Conservation (phyloP, 495 filamentous ascomycete genomes). For the Neohortaea acidophila region DNA sequence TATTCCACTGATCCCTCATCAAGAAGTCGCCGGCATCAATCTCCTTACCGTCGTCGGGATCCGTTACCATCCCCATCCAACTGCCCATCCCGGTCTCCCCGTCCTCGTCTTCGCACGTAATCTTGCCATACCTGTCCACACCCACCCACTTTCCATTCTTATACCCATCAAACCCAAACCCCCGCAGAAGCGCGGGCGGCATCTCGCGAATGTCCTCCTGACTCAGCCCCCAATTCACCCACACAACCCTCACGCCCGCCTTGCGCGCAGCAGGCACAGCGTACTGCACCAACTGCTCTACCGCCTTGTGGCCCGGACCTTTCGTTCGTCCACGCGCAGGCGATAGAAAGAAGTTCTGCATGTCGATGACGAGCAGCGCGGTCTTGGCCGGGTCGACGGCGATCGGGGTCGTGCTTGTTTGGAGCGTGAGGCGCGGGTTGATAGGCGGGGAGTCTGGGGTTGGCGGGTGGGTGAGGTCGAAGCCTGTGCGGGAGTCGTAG, state of each 20-base stretch:
- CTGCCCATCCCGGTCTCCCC: slow-evolving; percentile 32
- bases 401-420: slow-evolving; percentile 24
- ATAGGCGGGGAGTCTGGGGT: slow-evolving; percentile 2
- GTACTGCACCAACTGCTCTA: slow-evolving; percentile 20
- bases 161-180: slow-evolving; percentile 31
- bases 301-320: slow-evolving; percentile 22
- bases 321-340: slow-evolving; percentile 24
- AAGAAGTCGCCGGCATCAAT: slow-evolving; percentile 34
- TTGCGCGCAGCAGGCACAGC: slow-evolving; percentile 33
- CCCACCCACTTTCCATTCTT: neutral
- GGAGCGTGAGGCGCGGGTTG: slow-evolving; percentile 9
- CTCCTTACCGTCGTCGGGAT: slow-evolving; percentile 26
- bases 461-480: slow-evolving; percentile 21
- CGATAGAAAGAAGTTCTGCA: slow-evolving; percentile 49
- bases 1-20: slow-evolving; percentile 41
- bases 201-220: slow-evolving; percentile 36
- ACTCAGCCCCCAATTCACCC: slow-evolving; percentile 47
- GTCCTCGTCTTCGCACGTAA: slow-evolving; percentile 19
- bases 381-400: slow-evolving; percentile 30
- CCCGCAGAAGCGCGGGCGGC: slow-evolving; percentile 34
- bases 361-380: slow-evolving; percentile 43
- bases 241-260: slow-evolving; percentile 38
- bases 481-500: slow-evolving; percentile 19
- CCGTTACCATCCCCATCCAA: slow-evolving; percentile 26
- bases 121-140: slow-evolving; percentile 22